Percentiles rank a stretch among this genome's conserved stretches.
These are phyloP conservation scores for Penicillium sp. DNA, from an alignment of 2,329 filamentous ascomycete species.

Conservation along the genomic window DNA sequence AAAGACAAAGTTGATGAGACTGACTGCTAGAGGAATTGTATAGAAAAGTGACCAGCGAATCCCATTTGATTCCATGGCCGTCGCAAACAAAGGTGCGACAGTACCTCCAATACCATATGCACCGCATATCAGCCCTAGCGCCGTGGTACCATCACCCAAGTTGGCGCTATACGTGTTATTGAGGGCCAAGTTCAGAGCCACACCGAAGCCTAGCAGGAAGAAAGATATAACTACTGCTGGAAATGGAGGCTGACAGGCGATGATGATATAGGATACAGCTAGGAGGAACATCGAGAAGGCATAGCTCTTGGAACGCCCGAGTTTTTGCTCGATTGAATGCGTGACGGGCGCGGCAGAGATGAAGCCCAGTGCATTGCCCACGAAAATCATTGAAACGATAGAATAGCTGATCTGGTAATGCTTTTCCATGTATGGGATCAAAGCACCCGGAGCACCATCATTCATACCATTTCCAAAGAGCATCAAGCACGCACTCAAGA, in stretches of 20 bases:
- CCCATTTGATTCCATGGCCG: slow-evolving; percentile 64
- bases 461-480: slow-evolving; percentile 71
- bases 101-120: slow-evolving; percentile 61
- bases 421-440: slow-evolving; percentile 78
- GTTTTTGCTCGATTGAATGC: slow-evolving; percentile 61
- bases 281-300: slow-evolving; percentile 61
- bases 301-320: slow-evolving; percentile 67
- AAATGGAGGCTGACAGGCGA: slow-evolving; percentile 71
- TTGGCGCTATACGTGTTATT: slow-evolving; percentile 61
- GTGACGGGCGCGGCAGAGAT: slow-evolving; percentile 70
- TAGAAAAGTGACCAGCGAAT: slow-evolving; percentile 73
- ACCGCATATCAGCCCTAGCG: slow-evolving; percentile 45
- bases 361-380: slow-evolving; percentile 75
- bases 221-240: slow-evolving; percentile 67
- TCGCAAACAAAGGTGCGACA: slow-evolving; percentile 71
- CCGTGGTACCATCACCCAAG: slow-evolving; percentile 52
- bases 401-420: slow-evolving; percentile 77
- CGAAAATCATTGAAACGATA: slow-evolving; percentile 78
- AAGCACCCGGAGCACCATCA: slow-evolving; percentile 73
- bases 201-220: slow-evolving; percentile 62
- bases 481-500: slow-evolving; percentile 64
- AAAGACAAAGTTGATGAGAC: slow-evolving; percentile 58
- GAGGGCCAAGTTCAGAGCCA: slow-evolving; percentile 53
- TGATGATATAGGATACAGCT: slow-evolving; percentile 62
- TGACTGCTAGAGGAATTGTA: slow-evolving; percentile 62